These are phyloP conservation scores for Cicer bijugum DNA, from an alignment of 306 rosid species.

Conservation along the genomic window DNA sequence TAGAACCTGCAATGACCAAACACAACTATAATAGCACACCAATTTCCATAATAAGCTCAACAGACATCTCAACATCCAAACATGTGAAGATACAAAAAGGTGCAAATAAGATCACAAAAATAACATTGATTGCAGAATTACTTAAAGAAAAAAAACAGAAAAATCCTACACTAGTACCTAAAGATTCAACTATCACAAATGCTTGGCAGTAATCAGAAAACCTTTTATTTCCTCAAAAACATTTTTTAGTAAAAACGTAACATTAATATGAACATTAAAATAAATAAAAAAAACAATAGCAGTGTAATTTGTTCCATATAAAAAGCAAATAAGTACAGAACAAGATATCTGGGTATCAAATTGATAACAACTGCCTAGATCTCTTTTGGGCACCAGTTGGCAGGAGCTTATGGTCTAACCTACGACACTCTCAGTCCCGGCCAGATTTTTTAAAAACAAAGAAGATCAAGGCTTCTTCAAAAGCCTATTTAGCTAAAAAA, in stretches of 20 bases:
- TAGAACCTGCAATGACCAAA: constrained; percentile 68
- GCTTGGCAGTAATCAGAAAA: too few relatives aligned
- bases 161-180: too few relatives aligned
- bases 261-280: neutral
- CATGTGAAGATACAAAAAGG: neutral
- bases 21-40: constrained; percentile 33
- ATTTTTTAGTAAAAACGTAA: too few relatives aligned
- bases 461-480: neutral
- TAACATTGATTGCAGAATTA: too few relatives aligned
- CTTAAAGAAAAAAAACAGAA: too few relatives aligned
- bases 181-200: too few relatives aligned
- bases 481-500: neutral
- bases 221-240: too few relatives aligned
- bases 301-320: neutral
- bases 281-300: neutral
- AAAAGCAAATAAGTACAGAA: neutral
- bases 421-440: neutral
- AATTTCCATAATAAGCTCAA: constrained; percentile 13
- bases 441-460: neutral
- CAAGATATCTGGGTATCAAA: neutral
- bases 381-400: too few relatives aligned
- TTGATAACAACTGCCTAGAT: too few relatives aligned
- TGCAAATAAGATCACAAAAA: constrained; percentile 12
- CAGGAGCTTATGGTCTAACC: neutral
- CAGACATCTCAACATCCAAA: constrained; percentile 20